Percentiles rank a stretch among this genome's conserved stretches.
These are phyloP conservation scores for Pseudogymnoascus sp. DNA, from an alignment of 2,329 filamentous ascomycete species.

Conservation along the genomic window DNA sequence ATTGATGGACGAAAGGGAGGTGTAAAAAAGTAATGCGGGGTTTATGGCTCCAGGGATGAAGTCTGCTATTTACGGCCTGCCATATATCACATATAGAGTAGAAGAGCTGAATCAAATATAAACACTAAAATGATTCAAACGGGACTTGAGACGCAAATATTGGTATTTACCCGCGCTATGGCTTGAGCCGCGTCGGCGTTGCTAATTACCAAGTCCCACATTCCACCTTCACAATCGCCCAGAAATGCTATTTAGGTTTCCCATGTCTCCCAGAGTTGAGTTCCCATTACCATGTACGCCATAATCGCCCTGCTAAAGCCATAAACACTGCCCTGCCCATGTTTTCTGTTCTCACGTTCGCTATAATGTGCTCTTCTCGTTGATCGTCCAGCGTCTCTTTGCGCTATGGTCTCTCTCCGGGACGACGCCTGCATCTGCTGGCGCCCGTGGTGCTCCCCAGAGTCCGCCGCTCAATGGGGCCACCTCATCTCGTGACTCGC, in stretches of 20 bases:
- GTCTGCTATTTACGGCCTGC: not conserved
- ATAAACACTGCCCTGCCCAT: not conserved
- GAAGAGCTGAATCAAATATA: not conserved
- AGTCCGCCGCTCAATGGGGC: slow-evolving; percentile 32
- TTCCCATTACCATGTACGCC: not conserved
- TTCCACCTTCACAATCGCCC: not conserved
- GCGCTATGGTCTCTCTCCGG: slow-evolving; percentile 41
- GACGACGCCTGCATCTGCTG: slow-evolving; percentile 32
- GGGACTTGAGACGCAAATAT: too few species aligned
- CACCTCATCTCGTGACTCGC: slow-evolving; percentile 29
- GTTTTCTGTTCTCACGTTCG: not conserved
- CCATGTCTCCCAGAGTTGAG: slow-evolving; percentile 3
- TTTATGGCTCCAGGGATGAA: not conserved
- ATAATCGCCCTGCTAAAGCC: slow-evolving; percentile 2
- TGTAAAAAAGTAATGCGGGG: not conserved
- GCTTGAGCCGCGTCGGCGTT: not conserved
- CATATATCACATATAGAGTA: not conserved
- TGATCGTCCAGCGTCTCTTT: slow-evolving; percentile 52
- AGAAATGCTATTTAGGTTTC: not conserved
- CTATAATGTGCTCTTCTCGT: slow-evolving; percentile 30
- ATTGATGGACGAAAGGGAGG: not conserved
- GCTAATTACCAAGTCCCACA: not conserved
- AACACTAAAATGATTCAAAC: not conserved
- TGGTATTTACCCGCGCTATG: not conserved
- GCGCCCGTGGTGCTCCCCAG: slow-evolving; percentile 41